These are phyloP conservation scores for Trametes cingulata DNA, from an alignment of 768 basidiomycete genomes.

Conservation along the genomic window DNA sequence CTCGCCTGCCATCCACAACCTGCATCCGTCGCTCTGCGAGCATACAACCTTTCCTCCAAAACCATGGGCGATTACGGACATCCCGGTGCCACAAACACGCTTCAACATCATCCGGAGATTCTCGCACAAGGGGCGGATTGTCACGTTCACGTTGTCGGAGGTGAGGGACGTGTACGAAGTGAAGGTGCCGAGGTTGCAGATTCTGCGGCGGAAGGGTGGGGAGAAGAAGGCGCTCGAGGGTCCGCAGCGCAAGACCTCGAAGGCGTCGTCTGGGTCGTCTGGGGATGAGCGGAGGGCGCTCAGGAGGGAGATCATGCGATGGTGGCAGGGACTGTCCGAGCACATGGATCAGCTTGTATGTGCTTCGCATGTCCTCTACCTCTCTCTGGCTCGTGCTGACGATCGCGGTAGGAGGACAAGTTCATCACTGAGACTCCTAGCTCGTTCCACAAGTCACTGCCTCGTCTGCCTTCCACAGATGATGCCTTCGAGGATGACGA, in stretches of 20 bases:
- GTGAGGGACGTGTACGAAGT: constrained; percentile 64
- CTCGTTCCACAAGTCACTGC: constrained; percentile 49
- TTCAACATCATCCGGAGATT: constrained; percentile 46
- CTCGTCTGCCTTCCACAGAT: constrained; percentile 59
- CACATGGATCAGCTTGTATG: constrained; percentile 62
- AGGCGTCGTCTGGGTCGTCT: neutral
- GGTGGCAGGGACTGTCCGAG: constrained; percentile 67
- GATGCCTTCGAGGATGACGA: constrained; percentile 44
- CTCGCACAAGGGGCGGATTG: constrained; percentile 33
- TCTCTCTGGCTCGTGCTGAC: neutral
- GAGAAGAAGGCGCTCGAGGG: constrained; percentile 19
- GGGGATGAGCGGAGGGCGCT: constrained; percentile 48
- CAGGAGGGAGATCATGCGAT: constrained; percentile 59
- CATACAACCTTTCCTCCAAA: constrained; percentile 25
- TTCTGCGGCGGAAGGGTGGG: constrained; percentile 35
- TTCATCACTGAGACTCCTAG: constrained; percentile 27
- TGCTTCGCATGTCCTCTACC: too few relatives aligned
- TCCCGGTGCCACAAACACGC: constrained; percentile 32
- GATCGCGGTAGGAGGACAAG: constrained; percentile 44
- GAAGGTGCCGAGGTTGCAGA: constrained; percentile 59
- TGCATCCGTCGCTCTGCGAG: constrained; percentile 25
- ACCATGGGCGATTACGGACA: constrained; percentile 24
- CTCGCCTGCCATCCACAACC: constrained; percentile 20
- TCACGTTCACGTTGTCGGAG: constrained; percentile 48
- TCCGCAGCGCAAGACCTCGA: constrained; percentile 8